phyloP scores from a whole-genome alignment of 805 yeast genomes.

The Metschnikowia cerradonensis region DNA sequence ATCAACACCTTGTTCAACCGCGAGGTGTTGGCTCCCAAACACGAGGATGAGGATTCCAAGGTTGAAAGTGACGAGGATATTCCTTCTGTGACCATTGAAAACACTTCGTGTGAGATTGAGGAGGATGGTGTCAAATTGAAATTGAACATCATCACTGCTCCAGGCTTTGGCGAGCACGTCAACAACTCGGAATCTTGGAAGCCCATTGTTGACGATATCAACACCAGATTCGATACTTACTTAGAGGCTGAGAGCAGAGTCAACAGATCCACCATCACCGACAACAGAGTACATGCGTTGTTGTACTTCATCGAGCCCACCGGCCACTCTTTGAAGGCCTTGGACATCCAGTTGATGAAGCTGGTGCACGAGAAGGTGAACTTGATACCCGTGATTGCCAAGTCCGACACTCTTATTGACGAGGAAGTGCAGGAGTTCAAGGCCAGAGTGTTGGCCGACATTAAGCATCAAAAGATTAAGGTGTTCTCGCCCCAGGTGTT shows the following conservation, averaged over 20 bases:
- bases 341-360: conserved; percentile 86
- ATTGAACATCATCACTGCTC: conserved; percentile 81
- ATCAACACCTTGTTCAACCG: conserved; percentile 78
- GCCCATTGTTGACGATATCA: conserved; percentile 87
- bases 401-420: conserved; percentile 87
- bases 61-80: conserved; percentile 15
- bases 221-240: conserved; percentile 78
- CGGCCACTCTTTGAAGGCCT: conserved; percentile 85
- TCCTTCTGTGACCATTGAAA: conserved; percentile 22
- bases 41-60: conserved; percentile 3
- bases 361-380: conserved; percentile 87
- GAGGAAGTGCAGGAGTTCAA: conserved; percentile 79
- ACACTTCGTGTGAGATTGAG: conserved; percentile 47
- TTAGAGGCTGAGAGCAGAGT: conserved; percentile 86
- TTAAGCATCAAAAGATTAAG: conserved; percentile 67
- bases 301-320: conserved; percentile 95
- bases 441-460: conserved; percentile 70
- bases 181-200: conserved; percentile 75
- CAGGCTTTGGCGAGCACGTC: conserved; percentile 90
- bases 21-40: conserved; percentile 24
- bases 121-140: conserved; percentile 90
- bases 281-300: conserved; percentile 88
- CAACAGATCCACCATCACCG: conserved; percentile 65
- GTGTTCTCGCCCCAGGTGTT: conserved; percentile 71
- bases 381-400: conserved; percentile 90